Conservation (phyloP, 2,329 filamentous ascomycete genomes). For the Falciphora oryzae region DNA sequence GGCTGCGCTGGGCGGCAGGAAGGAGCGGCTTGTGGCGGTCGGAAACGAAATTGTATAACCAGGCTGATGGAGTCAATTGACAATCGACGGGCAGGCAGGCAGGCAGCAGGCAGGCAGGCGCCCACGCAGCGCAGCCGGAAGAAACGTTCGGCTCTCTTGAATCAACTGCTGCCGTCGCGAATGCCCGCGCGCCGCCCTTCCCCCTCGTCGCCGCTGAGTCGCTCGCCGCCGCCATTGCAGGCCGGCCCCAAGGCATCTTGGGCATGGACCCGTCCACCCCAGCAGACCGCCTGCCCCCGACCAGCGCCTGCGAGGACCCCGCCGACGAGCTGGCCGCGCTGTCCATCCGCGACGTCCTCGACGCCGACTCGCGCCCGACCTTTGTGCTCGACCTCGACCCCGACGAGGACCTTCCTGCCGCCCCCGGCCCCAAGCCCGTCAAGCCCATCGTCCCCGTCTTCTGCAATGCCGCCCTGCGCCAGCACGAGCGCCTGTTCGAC, state of each 20-base stretch:
- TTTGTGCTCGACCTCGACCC: slow-evolving; percentile 33
- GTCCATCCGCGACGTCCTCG: slow-evolving; percentile 19
- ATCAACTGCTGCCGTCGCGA: too few relatives aligned
- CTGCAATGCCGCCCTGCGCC: slow-evolving; percentile 27
- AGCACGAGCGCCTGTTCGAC: slow-evolving; percentile 28
- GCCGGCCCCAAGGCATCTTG: too few relatives aligned
- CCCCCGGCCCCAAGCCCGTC: slow-evolving; percentile 12
- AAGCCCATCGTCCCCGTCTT: slow-evolving; percentile 28
- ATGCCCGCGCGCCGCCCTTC: background rate
- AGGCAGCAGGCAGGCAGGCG: too few relatives aligned
- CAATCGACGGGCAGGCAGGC: too few relatives aligned
- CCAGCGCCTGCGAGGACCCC: slow-evolving; percentile 9
- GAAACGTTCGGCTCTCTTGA: too few relatives aligned
- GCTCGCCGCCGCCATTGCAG: background rate
- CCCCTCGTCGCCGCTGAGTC: background rate
- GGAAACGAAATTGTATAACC: too few relatives aligned
- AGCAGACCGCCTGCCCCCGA: too few relatives aligned
- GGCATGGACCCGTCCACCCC: background rate
- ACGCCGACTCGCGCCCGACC: slow-evolving; percentile 30
- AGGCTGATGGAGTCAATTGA: too few relatives aligned
- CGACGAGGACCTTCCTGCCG: slow-evolving; percentile 19
- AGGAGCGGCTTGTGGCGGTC: too few relatives aligned
- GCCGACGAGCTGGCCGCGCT: slow-evolving; percentile 19
- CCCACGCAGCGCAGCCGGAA: background rate
- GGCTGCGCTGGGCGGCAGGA: too few relatives aligned